A percentile compares a stretch with the other conserved stretches of the same genome.
Evolutionary conservation across 805 yeast species (phyloP).

Genomic region (Kockiozyma suomiensis): DNA sequence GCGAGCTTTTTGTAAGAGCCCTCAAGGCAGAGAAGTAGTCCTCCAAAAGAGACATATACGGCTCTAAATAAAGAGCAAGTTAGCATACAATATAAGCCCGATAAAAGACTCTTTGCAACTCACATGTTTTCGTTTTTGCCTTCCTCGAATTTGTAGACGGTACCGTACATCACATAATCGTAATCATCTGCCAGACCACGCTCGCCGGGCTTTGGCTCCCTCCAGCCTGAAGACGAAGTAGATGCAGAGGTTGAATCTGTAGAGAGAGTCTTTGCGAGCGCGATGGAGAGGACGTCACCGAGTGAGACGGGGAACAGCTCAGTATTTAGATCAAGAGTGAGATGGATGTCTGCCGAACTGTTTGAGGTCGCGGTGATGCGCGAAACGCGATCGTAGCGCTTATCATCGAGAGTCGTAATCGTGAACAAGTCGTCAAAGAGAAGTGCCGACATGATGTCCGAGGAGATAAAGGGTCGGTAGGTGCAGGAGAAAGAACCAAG

Average conservation of each 20-base stretch:
- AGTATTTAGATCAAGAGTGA: slow-evolving; percentile 86
- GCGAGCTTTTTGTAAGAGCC: slow-evolving; percentile 91
- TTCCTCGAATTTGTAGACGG: slow-evolving; percentile 95
- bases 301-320: slow-evolving; percentile 84
- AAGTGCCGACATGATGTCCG: slow-evolving; percentile 59
- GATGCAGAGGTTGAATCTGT: slow-evolving; percentile 50
- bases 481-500: not conserved
- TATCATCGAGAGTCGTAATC: slow-evolving; percentile 80
- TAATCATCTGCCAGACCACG: slow-evolving; percentile 91
- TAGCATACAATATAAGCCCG: not conserved
- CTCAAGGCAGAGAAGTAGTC: slow-evolving; percentile 87
- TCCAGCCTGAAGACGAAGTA: slow-evolving; percentile 64
- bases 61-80: slow-evolving; percentile 52
- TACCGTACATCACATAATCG: slow-evolving; percentile 98
- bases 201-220: slow-evolving; percentile 82
- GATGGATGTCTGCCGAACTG: slow-evolving; percentile 73
- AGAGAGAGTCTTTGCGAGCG: slow-evolving; percentile 75
- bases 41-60: slow-evolving; percentile 94
- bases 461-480: not conserved
- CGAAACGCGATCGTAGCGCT: slow-evolving; percentile 87
- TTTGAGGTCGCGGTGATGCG: slow-evolving; percentile 88
- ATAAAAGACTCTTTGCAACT: too few species aligned
- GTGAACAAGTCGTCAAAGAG: slow-evolving; percentile 92
- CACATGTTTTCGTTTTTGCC: slow-evolving; percentile 57
- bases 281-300: slow-evolving; percentile 79